Conservation (phyloP, 139 green algal species). For the Coelastrella sp. region DNA sequence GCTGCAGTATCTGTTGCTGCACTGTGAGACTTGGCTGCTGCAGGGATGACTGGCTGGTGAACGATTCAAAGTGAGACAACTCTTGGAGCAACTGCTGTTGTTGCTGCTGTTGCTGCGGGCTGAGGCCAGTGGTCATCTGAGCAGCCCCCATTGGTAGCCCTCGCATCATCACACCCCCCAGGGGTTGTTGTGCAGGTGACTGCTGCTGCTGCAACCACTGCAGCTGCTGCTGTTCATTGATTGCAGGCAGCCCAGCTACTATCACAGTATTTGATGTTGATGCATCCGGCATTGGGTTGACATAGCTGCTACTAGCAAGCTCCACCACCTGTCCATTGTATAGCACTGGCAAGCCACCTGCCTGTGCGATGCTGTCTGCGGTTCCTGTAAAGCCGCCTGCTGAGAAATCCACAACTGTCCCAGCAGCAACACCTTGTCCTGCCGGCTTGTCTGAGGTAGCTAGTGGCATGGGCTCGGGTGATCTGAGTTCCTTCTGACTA, state of each 20-base stretch:
- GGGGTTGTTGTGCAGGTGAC: background rate
- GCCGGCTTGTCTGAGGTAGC: background rate
- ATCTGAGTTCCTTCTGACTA: constrained; percentile 2
- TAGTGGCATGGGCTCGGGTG: background rate
- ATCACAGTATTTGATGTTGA: background rate
- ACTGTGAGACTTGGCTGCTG: background rate
- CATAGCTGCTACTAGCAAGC: constrained; percentile 12
- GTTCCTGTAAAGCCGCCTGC: background rate
- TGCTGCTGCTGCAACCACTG: constrained; percentile 15
- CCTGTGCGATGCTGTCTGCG: background rate
- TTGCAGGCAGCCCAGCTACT: background rate
- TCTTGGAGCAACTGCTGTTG: constrained; percentile 23
- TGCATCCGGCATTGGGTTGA: background rate
- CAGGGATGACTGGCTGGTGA: background rate
- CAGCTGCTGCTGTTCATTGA: background rate
- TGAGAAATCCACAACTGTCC: background rate
- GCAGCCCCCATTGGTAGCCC: too few species aligned
- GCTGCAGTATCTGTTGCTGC: background rate
- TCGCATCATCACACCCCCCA: background rate
- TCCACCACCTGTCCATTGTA: background rate
- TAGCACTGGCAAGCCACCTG: background rate
- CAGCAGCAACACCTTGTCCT: background rate
- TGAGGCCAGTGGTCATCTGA: too few species aligned
- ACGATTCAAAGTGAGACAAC: background rate
- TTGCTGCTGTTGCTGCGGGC: background rate